phyloP scores from a whole-genome alignment of 192 early-diverging fungal species.

The Mortierella hygrophila region DNA sequence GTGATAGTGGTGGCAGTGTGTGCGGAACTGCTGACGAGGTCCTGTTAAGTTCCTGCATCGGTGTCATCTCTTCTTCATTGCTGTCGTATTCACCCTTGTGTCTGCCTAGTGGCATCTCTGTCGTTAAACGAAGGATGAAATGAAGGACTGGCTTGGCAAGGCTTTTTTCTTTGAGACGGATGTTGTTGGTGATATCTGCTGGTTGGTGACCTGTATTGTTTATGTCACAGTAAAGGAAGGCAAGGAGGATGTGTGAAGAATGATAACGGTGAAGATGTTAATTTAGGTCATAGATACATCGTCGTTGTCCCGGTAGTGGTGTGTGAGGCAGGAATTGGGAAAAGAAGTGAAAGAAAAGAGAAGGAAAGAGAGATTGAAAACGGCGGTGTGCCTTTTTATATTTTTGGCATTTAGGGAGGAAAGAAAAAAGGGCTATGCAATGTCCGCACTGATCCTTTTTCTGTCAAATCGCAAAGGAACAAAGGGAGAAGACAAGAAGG shows the following conservation, averaged over 20 bases:
- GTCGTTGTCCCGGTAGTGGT: background rate
- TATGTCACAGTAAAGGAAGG: background rate
- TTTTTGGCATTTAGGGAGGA: no score
- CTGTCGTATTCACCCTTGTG: background rate
- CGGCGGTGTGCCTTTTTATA: background rate
- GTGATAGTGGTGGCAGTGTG: background rate
- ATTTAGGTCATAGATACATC: no score
- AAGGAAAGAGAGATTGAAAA: background rate
- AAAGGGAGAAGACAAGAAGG: no score
- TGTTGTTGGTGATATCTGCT: background rate
- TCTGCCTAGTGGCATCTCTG: background rate
- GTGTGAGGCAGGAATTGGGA: background rate
- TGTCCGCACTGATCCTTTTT: no score
- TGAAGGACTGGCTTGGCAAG: background rate
- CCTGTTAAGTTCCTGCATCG: slow-evolving; percentile 20
- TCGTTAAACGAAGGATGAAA: background rate
- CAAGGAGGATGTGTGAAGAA: background rate
- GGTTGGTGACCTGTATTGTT: background rate
- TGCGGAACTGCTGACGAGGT: background rate
- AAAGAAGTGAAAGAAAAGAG: background rate
- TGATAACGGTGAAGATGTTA: background rate
- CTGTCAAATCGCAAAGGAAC: no score
- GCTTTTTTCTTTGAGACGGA: background rate
- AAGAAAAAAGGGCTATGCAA: no score
- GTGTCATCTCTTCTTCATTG: slow-evolving; percentile 13